Evolutionary conservation across 208 protist species (phyloP).

Genomic region (Acanthamoeba lenticulata): DNA sequence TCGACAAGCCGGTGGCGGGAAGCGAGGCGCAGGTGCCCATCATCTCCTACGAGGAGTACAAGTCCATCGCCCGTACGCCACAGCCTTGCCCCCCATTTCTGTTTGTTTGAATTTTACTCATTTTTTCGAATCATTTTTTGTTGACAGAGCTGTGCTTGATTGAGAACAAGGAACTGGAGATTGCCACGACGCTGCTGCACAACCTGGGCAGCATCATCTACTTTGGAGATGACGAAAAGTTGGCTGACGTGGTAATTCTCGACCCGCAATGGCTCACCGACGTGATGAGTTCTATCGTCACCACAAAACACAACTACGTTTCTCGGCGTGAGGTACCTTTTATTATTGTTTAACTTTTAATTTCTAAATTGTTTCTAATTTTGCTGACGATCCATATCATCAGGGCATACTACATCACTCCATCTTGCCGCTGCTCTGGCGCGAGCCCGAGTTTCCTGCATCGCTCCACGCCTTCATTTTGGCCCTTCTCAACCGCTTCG

Average conservation of each 20-base stretch:
- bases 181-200: slow-evolving; percentile 25
- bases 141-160: slow-evolving; percentile 38
- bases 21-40: background rate
- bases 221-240: background rate
- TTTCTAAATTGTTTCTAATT: background rate
- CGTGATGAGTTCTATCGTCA: slow-evolving; percentile 46
- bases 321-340: background rate
- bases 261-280: slow-evolving; percentile 24
- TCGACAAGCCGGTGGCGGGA: background rate
- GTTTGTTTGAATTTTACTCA: background rate
- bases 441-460: background rate
- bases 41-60: slow-evolving; percentile 56
- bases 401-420: slow-evolving; percentile 3
- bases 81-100: background rate
- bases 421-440: slow-evolving; percentile 19
- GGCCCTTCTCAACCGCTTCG: slow-evolving; percentile 23
- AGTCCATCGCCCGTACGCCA: background rate
- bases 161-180: background rate
- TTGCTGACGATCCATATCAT: background rate
- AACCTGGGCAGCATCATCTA: slow-evolving; percentile 36
- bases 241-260: slow-evolving; percentile 33
- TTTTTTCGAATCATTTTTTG: background rate
- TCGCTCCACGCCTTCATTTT: slow-evolving; percentile 23
- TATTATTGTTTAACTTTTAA: background rate
- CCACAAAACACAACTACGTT: slow-evolving; percentile 28